phyloP scores from a whole-genome alignment of 2,329 filamentous ascomycete genomes.

The Aspergillus luchuensis region DNA sequence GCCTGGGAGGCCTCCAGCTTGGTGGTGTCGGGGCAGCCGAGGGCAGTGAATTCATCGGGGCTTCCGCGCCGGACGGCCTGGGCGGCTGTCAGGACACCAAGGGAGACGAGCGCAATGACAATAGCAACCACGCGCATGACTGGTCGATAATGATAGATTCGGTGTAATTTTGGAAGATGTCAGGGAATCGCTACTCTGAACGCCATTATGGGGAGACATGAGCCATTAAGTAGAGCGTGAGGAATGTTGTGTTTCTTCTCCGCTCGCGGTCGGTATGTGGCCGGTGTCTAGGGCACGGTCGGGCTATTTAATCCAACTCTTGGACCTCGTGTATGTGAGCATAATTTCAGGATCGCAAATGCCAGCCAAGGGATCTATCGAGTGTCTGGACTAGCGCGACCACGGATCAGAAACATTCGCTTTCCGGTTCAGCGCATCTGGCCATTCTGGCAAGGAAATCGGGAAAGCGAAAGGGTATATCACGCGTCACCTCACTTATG shows the following conservation, averaged over 20 bases:
- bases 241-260: neutral
- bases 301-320: too few species aligned
- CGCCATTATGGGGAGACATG: neutral
- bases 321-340: too few species aligned
- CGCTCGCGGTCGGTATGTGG: neutral
- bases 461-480: too few species aligned
- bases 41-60: neutral
- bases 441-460: too few species aligned
- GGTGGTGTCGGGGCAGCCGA: conserved; percentile 10
- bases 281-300: neutral
- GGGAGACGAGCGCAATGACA: neutral
- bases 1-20: neutral
- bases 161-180: too few species aligned
- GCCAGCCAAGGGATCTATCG: too few species aligned
- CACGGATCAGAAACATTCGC: too few species aligned
- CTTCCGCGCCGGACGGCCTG: neutral
- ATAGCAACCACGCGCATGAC: neutral
- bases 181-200: neutral
- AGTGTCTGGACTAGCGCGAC: too few species aligned
- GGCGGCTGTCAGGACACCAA: neutral
- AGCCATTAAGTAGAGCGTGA: neutral
- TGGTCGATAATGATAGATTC: too few species aligned
- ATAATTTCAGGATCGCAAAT: too few species aligned
- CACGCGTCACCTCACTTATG: too few species aligned
- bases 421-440: too few species aligned